Base-by-base conservation (phyloP, 2,329 filamentous ascomycete genomes). In the Fusarium sp. region DNA sequence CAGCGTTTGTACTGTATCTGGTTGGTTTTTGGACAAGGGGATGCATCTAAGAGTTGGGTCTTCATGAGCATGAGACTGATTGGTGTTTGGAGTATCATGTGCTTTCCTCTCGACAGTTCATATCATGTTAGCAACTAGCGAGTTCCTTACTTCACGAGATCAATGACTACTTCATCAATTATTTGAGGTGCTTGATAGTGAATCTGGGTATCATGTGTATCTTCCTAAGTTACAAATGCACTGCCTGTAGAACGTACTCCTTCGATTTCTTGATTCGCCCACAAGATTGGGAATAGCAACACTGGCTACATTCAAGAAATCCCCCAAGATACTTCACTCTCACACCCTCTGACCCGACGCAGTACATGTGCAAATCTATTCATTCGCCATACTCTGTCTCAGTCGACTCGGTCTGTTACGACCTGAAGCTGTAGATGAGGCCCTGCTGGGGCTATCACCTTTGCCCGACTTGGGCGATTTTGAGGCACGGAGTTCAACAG, bases 1-100 rank as follows among this genome's bases (percentile, higher is more conserved):
- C 13, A 50, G 43, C 28, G 18, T 24, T 39, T 50, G 31, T 20
- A 43, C 42, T 39, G n/a, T 33, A 36, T 24, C 18, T 43, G 50
- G 22, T 48, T 38, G 36, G 31, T 28, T 42, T 42, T 15, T 36
- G 33, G 45, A 64, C 7, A 49, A 34, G 39, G 24, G 43, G 51
- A 48, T 62, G 57, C 43, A 58, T 63, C 53, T 42, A 53, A 57
- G 58, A 63, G 54, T 31, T 55, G 58, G 51, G 28, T 43, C 38
- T 63, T 65, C 24, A 68, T 57, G 56, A 69, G 67, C 61, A 52
- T 51, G 42, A 55, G 55, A 50, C 58, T 48, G 59, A 40, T 55
- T 46, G 71, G 71, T 74, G 71, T 73, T 72, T 44, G 67, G 65
- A 57, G 63, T 49, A 59, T 48, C n/a, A n/a, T 46, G 17, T 28